Conservation (phyloP, 2,329 filamentous ascomycete genomes). For the Alternaria dauci region DNA sequence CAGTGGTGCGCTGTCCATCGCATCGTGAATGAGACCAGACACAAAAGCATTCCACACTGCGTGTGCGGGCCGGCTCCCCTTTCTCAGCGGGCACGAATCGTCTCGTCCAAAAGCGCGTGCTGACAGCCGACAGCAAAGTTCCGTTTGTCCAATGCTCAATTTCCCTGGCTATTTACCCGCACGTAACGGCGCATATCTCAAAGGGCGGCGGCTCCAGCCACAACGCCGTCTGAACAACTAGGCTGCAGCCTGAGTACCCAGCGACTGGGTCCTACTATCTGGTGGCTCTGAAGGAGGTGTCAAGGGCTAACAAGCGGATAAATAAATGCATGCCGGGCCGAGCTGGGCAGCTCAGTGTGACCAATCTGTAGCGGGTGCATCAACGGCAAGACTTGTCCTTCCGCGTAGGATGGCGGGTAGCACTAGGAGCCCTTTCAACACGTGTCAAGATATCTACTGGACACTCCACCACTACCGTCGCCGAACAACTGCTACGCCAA, state of each 20-base stretch:
- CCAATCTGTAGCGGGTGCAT: slow-evolving; percentile 34
- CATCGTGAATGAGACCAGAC: not conserved
- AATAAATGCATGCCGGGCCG: slow-evolving; percentile 9
- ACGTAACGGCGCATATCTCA: slow-evolving; percentile 34
- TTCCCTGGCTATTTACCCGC: slow-evolving; percentile 45
- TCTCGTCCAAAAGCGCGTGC: slow-evolving; percentile 23
- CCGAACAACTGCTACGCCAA: slow-evolving; percentile 1
- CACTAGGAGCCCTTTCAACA: slow-evolving; percentile 9
- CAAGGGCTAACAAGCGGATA: slow-evolving; percentile 29
- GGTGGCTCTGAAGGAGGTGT: slow-evolving; percentile 15
- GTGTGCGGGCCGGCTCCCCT: slow-evolving; percentile 5
- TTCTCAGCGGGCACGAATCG: slow-evolving; percentile 14
- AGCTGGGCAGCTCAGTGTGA: slow-evolving; percentile 32
- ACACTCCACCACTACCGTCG: not conserved
- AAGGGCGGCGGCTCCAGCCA: slow-evolving; percentile 29
- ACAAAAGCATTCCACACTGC: not conserved
- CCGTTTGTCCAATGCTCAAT: slow-evolving; percentile 33
- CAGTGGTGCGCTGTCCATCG: not conserved
- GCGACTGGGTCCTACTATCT: slow-evolving; percentile 12
- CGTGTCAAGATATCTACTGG: slow-evolving; percentile 16
- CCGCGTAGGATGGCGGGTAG: not conserved
- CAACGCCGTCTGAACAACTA: not conserved
- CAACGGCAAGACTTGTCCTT: slow-evolving; percentile 18
- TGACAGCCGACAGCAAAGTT: slow-evolving; percentile 30
- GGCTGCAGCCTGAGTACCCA: not conserved